Base-by-base conservation (phyloP, 2,329 filamentous ascomycete genomes). In the Neonectria neomacrospora region DNA sequence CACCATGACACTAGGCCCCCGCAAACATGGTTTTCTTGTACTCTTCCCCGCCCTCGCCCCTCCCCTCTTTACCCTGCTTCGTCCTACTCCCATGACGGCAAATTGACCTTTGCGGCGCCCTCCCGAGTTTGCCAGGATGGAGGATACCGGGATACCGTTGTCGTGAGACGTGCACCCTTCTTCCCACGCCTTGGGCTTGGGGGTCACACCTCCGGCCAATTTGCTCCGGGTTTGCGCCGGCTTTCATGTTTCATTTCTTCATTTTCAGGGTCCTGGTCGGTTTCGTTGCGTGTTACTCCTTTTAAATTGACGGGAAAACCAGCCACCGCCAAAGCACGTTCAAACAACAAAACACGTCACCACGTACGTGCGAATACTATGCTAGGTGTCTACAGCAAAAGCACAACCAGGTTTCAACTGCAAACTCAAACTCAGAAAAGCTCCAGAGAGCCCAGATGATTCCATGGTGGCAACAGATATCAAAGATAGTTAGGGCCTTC, bases 1-100 rank as follows among this genome's bases (percentile, higher is more conserved):
- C 58, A 58, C 67, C 69, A 73, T 72, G 64, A 45, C 58, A 58
- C 67, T 67, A 72, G 71, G 63, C 45, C 65, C 57, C 45, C 42
- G 52, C 55, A 53, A 44, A 41, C 37, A 69, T 72, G 69, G 62
- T 53, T 55, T 66, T 58, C 52, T 57, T 66, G 59, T 48, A 14
- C 34, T 63, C 61, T 66, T 45, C 65, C 54, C 58, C 55, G 45
- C 62, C 60, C 66, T 63, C 65, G 54, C 9, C 37, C 30, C 11
- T 32, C 11, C 30, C 30, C 30, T 32, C 8, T 7, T 26, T 26
- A 32, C 30, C 30, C 37, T 41, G 8, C 8, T 41, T 20, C n/a
- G n/a, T 41, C 9, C n/a, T 20, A 41, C 37, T 48, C 54, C 54
- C 57, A 47, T 45, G 48, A 58, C 61, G 54, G 64, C 57, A 64